Conservation (phyloP, 352 stramenopile species). For the Phytophthora tubulina region DNA sequence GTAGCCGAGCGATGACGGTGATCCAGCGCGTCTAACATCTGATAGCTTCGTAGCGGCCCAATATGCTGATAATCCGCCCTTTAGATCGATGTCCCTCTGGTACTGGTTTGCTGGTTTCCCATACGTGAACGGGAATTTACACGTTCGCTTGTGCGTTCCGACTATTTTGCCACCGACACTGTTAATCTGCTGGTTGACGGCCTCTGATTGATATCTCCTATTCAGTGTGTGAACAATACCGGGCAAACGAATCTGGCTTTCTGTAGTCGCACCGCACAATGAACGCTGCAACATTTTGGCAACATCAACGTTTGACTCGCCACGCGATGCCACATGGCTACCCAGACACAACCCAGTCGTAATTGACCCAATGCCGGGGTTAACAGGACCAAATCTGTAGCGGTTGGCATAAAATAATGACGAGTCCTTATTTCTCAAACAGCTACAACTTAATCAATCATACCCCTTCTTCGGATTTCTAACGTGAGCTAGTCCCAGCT, state of each 20-base stretch:
- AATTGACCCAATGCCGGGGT: background rate
- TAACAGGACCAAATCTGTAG: no score
- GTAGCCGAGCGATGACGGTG: no score
- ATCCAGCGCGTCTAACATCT: no score
- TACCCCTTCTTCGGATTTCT: no score
- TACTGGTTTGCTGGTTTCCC: background rate
- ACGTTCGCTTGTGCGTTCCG: background rate
- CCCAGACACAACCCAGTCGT: background rate
- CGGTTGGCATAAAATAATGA: no score
- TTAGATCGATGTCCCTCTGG: background rate
- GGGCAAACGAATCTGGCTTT: background rate
- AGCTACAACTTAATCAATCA: no score
- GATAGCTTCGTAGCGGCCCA: background rate
- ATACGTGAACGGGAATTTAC: background rate
- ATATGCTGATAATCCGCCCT: background rate
- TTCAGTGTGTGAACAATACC: background rate
- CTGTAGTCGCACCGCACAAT: background rate
- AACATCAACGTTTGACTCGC: background rate
- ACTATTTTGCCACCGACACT: background rate
- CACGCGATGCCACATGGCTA: background rate
- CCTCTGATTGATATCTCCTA: background rate
- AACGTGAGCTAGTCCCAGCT: no score
- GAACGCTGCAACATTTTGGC: background rate
- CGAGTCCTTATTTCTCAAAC: no score
- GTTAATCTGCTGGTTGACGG: background rate